Evolutionary conservation across 73 alveolate genomes (phyloP), one percentile per base, ranked within the genome.

Genomic region (Halteria grandinella): DNA sequence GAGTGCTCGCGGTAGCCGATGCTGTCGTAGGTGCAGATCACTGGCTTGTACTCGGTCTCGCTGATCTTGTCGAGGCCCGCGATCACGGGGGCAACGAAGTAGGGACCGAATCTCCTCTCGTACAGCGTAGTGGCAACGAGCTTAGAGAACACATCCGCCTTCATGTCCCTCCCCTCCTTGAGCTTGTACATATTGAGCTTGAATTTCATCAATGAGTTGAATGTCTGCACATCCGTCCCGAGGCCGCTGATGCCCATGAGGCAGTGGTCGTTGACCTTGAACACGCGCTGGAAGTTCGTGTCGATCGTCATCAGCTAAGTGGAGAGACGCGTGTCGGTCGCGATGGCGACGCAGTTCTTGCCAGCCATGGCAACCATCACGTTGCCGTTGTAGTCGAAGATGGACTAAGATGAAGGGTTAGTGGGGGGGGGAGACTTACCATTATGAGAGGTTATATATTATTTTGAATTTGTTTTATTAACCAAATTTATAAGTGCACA

Each of bases 331-430:
- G 97, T 93, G 81, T 95, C 99, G n/a, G 95, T 75, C 23, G 97
- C 99, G 24, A 95, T 81, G 18, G 98, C 98, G 20, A 94, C 97
- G 47, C 99, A 95, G 85, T 95, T 94, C 70, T 95, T 91, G 34
- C 99, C 99, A 45, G 94, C 85, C 97, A 95, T 91, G 24, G 97
- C 99, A 18, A 95, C 91, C 85, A 95, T 88, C 39, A 97, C 87
- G 66, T 93, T 93, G 34, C 99, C 99, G 79, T 95, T 93, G 93
- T 93, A 95, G 32, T 66, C 80, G 29, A 47, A 66, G 63, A 66
- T 66, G 6, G 80, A 66, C 80, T 27, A 66, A 27, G 18, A 66
- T 17, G 6, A 66, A 37, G 15, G 50, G 50, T 39, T 15, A 39
- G 50, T 39, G 15, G 15, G 50, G 10, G 10, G 50, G 50, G 15